phyloP scores from a whole-genome alignment of 1,284 basidiomycete genomes.

The Cutaneotrichosporon cavernicola region DNA sequence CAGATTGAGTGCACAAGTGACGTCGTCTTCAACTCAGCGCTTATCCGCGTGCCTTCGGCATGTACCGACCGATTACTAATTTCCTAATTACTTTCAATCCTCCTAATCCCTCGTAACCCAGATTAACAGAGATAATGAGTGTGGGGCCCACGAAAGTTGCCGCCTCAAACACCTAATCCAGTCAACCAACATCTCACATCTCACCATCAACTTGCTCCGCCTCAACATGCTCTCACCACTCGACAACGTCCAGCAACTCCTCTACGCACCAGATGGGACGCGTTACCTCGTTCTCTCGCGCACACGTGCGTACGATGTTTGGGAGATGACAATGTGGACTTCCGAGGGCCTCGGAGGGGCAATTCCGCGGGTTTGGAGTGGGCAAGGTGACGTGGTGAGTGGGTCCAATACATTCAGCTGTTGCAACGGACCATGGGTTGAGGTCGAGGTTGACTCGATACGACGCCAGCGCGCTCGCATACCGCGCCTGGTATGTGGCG shows the following conservation, averaged over 20 bases:
- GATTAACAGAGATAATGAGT: conserved; percentile 1
- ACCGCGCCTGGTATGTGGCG: not conserved
- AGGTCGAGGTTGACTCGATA: not conserved
- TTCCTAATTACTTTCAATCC: not conserved
- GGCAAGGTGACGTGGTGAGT: conserved; percentile 12
- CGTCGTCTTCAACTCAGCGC: not conserved
- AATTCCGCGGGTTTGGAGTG: conserved; percentile 18
- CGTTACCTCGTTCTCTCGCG: conserved; percentile 21
- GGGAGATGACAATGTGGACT: conserved; percentile 21
- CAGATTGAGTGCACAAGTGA: not conserved
- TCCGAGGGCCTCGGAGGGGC: conserved; percentile 1
- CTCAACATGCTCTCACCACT: conserved; percentile 1
- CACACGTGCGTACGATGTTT: not conserved
- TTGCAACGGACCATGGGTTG: too few species aligned
- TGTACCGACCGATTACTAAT: conserved; percentile 4
- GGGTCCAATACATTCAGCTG: too few species aligned
- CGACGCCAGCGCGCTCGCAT: not conserved
- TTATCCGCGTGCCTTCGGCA: not conserved
- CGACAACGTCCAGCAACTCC: conserved; percentile 23
- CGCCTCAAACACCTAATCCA: not conserved
- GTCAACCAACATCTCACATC: not conserved
- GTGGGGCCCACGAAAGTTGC: not conserved
- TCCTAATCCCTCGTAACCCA: not conserved
- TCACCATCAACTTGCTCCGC: not conserved
- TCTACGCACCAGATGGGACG: conserved; percentile 12